A percentile compares a stretch with the other conserved stretches of the same genome.
phyloP scores from a whole-genome alignment of 495 filamentous ascomycete genomes.

The Pyrenopolyporus hunteri region DNA sequence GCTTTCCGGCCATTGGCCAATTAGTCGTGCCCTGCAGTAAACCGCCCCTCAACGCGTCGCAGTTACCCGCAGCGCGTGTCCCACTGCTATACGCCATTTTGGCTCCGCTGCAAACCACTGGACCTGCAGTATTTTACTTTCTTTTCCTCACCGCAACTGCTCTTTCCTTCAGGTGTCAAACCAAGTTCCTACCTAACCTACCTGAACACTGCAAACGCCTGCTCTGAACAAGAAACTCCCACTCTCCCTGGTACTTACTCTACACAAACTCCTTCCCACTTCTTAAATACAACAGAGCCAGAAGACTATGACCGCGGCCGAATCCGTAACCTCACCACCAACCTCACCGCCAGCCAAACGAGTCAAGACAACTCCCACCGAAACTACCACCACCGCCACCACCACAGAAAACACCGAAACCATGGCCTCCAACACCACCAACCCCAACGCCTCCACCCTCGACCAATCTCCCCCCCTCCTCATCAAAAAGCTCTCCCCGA shows the following conservation, averaged over 20 bases:
- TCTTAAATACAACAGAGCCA: not conserved
- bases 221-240: not conserved
- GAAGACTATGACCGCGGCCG: slow-evolving; percentile 60
- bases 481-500: slow-evolving; percentile 81
- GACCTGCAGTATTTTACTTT: slow-evolving; percentile 34
- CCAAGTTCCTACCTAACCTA: not conserved
- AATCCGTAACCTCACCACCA: slow-evolving; percentile 49
- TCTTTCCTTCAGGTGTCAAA: not conserved
- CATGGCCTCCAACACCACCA: slow-evolving; percentile 11
- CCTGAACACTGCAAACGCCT: not conserved
- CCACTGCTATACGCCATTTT: slow-evolving; percentile 28
- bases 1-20: slow-evolving; percentile 28
- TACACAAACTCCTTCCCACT: not conserved
- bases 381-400: not conserved
- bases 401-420: slow-evolving; percentile 20
- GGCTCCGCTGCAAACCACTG: no score
- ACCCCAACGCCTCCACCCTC: slow-evolving; percentile 37
- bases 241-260: not conserved
- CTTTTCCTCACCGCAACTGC: slow-evolving; percentile 32
- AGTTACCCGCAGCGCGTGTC: slow-evolving; percentile 35
- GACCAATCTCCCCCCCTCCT: slow-evolving; percentile 64
- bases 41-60: slow-evolving; percentile 28
- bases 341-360: slow-evolving; percentile 56
- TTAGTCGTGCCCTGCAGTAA: not conserved
- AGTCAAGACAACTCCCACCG: slow-evolving; percentile 47